phyloP scores from a whole-genome alignment of 139 green algal genomes.

The Desmodesmus armatus region DNA sequence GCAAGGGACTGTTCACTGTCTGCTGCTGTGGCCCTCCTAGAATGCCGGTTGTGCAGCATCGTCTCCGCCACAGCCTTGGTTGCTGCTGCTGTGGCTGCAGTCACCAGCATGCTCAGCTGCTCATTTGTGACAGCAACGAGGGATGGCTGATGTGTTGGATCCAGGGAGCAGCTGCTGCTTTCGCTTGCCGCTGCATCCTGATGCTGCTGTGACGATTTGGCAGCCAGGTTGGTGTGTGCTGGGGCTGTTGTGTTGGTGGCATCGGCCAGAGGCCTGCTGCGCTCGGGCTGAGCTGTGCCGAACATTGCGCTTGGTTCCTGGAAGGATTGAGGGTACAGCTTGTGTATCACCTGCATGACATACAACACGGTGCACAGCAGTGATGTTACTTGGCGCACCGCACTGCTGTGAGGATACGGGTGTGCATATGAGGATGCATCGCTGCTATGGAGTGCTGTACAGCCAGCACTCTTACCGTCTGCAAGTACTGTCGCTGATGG shows the following conservation, averaged over 20 bases:
- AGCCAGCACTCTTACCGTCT: not conserved
- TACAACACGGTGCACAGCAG: not conserved
- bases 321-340: not conserved
- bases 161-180: too few relatives aligned
- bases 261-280: not conserved
- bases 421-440: too few relatives aligned
- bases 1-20: too few relatives aligned
- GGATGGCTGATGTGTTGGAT: too few relatives aligned
- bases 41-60: not conserved
- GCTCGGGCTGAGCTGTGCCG: not conserved
- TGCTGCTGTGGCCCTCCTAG: too few relatives aligned
- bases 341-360: not conserved
- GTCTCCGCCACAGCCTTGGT: not conserved
- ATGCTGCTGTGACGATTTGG: too few relatives aligned
- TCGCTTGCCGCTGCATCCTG: not conserved
- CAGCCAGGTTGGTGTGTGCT: too few relatives aligned
- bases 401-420: not conserved
- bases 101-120: not conserved
- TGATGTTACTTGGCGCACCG: too few relatives aligned
- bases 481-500: slow-evolving; percentile 3
- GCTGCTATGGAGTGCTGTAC: too few relatives aligned
- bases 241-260: slow-evolving; percentile 27
- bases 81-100: not conserved
- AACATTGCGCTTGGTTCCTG: too few relatives aligned
- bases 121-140: too few relatives aligned